Percentiles rank a stretch among this genome's conserved stretches.
These are phyloP conservation scores for Leccinellum rugosiceps DNA, from an alignment of 768 basidiomycete genomes.

Conservation along the genomic window DNA sequence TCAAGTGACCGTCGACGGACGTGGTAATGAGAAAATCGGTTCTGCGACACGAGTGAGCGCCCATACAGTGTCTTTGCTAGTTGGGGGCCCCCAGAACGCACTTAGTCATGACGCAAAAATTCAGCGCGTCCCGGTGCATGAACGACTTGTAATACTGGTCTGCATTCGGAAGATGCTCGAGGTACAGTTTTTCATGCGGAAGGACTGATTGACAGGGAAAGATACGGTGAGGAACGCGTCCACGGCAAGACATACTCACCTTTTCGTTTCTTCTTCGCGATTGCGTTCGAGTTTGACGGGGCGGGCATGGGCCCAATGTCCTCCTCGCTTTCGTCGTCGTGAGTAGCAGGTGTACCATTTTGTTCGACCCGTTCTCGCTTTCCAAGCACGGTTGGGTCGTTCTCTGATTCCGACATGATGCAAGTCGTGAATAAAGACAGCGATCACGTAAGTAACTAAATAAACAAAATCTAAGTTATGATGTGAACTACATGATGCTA, in stretches of 20 bases:
- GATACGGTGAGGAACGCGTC: background rate
- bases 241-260: constrained; percentile 42
- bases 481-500: constrained; percentile 47
- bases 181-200: constrained; percentile 88
- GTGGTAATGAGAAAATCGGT: constrained; percentile 94
- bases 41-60: constrained; percentile 40
- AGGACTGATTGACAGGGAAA: constrained; percentile 55
- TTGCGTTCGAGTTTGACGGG: constrained; percentile 36
- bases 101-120: constrained; percentile 88
- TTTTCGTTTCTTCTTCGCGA: constrained; percentile 78
- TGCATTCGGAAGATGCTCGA: constrained; percentile 87
- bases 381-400: constrained; percentile 56
- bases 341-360: constrained; percentile 10
- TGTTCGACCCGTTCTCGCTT: constrained; percentile 52
- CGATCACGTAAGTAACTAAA: constrained; percentile 11
- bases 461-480: background rate
- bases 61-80: background rate
- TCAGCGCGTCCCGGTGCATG: constrained; percentile 94
- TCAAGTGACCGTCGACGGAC: constrained; percentile 91
- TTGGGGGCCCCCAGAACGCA: constrained; percentile 33
- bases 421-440: background rate
- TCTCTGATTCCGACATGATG: constrained; percentile 44
- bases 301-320: constrained; percentile 91
- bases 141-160: constrained; percentile 97
- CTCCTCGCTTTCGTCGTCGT: constrained; percentile 56